These are phyloP conservation scores for Lactarius deliciosus DNA, from an alignment of 768 basidiomycete species.

Conservation along the genomic window DNA sequence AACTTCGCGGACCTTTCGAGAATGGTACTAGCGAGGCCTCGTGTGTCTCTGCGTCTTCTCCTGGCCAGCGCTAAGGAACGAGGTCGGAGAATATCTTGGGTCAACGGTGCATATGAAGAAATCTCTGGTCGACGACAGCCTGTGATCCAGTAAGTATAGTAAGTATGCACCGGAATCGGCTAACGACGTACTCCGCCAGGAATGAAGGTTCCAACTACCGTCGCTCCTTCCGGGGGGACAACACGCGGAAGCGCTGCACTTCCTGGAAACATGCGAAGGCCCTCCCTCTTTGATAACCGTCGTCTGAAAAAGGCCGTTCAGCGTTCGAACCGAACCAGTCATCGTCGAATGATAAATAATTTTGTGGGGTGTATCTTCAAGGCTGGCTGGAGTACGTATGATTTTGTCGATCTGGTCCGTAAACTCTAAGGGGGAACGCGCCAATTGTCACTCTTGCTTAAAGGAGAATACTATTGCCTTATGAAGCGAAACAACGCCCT, in stretches of 20 bases:
- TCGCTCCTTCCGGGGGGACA: slow-evolving; percentile 25
- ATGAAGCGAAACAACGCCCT: not conserved
- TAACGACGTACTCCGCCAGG: not conserved
- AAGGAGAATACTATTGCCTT: not conserved
- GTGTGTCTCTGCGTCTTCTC: not conserved
- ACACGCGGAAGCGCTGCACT: slow-evolving; percentile 14
- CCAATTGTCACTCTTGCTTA: not conserved
- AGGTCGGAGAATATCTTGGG: not conserved
- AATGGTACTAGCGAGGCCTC: not conserved
- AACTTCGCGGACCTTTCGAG: slow-evolving; percentile 7
- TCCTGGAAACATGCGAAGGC: slow-evolving; percentile 1
- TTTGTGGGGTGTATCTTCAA: not conserved
- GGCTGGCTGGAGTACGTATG: not conserved
- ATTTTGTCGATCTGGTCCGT: not conserved
- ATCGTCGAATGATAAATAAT: not conserved
- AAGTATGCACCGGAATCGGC: not conserved
- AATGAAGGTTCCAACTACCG: slow-evolving; percentile 13
- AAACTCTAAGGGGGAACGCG: not conserved
- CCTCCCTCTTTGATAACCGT: slow-evolving; percentile 12
- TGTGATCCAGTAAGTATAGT: too few relatives aligned
- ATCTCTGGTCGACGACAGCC: not conserved
- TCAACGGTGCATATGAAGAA: not conserved
- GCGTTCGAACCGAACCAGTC: not conserved
- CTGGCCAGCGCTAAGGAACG: slow-evolving; percentile 4
- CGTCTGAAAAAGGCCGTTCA: not conserved